phyloP scores from a whole-genome alignment of 306 rosid species.

The Lagenaria siceraria region DNA sequence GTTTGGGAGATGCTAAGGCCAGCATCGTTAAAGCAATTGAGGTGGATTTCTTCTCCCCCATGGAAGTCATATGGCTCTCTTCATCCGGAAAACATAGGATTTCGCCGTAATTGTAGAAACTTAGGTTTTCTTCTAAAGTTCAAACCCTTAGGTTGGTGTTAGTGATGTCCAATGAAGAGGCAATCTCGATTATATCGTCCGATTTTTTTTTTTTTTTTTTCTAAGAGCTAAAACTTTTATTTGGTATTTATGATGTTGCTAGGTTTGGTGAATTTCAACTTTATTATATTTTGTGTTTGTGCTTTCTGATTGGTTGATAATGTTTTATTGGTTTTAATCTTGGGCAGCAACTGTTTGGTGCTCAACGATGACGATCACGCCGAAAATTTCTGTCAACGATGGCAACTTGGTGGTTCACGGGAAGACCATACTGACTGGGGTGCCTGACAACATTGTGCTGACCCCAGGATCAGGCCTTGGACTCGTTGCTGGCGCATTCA shows the following conservation, averaged over 20 bases:
- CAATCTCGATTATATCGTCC: not conserved
- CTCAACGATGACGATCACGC: constrained; percentile 71
- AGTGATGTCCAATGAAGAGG: not conserved
- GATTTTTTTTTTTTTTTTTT: not conserved
- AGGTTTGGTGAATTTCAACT: too few species aligned
- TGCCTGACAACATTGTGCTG: constrained; percentile 66
- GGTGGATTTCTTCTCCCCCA: constrained; percentile 5
- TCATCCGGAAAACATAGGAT: not conserved
- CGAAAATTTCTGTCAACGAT: constrained; percentile 45
- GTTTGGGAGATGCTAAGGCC: not conserved
- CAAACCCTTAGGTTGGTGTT: not conserved
- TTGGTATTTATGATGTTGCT: too few species aligned
- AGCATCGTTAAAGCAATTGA: not conserved
- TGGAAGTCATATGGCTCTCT: not conserved
- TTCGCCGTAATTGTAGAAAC: not conserved
- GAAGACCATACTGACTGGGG: constrained; percentile 66
- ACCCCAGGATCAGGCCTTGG: constrained; percentile 56
- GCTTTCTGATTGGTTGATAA: not conserved
- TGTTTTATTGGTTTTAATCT: not conserved
- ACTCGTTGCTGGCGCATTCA: constrained; percentile 57
- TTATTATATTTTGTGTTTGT: too few species aligned
- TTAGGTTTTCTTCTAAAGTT: not conserved
- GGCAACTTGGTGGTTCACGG: constrained; percentile 85
- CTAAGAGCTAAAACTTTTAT: not conserved
- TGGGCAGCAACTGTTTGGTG: constrained; percentile 16